Evolutionary conservation across 495 filamentous ascomycete genomes (phyloP).

Genomic region (Trichocladium antarcticum): DNA sequence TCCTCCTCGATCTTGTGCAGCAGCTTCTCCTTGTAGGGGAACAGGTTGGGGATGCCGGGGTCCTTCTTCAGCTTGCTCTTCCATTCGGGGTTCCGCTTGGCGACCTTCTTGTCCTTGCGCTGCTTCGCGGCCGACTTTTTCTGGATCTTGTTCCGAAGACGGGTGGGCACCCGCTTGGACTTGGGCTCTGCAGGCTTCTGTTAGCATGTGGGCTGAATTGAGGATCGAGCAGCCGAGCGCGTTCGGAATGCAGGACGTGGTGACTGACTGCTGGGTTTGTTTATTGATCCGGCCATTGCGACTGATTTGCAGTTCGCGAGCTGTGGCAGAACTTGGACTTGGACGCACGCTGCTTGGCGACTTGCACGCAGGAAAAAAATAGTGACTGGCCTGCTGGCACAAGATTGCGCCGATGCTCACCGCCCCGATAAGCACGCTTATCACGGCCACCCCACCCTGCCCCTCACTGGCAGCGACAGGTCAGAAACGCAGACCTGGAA

Average conservation of each 20-base stretch:
- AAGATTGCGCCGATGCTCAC: conserved; percentile 30
- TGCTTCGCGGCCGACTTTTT: conserved; percentile 87
- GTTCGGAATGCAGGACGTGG: neutral
- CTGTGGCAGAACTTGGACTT: neutral
- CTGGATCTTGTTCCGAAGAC: conserved; percentile 88
- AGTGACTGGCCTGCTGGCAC: conserved; percentile 12
- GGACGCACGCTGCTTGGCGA: neutral
- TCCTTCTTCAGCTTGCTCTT: conserved; percentile 89
- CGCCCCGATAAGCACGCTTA: conserved; percentile 27
- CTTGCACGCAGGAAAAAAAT: conserved; percentile 19
- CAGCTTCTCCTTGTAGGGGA: conserved; percentile 94
- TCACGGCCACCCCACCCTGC: conserved; percentile 10
- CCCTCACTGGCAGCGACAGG: neutral
- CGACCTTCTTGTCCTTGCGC: conserved; percentile 73
- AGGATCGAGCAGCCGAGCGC: neutral
- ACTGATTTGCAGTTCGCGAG: neutral
- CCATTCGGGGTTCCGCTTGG: conserved; percentile 96
- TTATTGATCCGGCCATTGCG: conserved; percentile 40
- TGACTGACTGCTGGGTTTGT: conserved; percentile 42
- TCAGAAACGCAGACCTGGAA: too few relatives aligned
- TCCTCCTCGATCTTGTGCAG: conserved; percentile 88
- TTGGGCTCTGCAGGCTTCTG: conserved; percentile 56
- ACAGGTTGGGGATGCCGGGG: conserved; percentile 91
- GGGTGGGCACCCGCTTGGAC: conserved; percentile 83
- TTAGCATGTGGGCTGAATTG: neutral